These are phyloP conservation scores for Aleurites moluccanus DNA, from an alignment of 441 rosid genomes.

Conservation along the genomic window DNA sequence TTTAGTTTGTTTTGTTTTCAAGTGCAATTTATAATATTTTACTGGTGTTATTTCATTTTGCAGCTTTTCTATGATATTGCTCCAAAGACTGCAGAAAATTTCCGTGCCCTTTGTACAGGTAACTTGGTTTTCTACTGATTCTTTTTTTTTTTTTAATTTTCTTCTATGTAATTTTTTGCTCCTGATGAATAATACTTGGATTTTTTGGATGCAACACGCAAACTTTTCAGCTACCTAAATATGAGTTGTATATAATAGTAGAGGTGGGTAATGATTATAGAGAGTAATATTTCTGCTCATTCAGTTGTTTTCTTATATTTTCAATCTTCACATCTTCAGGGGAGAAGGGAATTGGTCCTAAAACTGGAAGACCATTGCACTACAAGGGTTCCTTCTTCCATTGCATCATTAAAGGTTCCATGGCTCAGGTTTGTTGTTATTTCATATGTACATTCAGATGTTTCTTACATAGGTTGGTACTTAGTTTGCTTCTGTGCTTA, in stretches of 20 bases:
- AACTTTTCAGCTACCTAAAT: constrained; percentile 5
- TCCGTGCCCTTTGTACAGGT: constrained; percentile 94
- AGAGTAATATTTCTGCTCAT: background rate
- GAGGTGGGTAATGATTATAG: background rate
- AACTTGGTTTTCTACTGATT: background rate
- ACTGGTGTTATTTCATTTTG: constrained; percentile 20
- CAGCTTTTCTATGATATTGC: constrained; percentile 87
- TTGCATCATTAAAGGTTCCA: constrained; percentile 70
- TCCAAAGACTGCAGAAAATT: constrained; percentile 88
- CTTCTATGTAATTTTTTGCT: background rate
- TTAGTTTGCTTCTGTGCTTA: constrained; percentile 20
- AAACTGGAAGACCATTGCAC: constrained; percentile 79
- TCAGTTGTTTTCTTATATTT: constrained; percentile 18
- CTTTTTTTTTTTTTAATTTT: constrained; percentile 2
- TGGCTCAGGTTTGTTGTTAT: constrained; percentile 85
- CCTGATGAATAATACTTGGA: background rate
- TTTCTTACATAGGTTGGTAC: constrained; percentile 23
- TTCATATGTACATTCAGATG: constrained; percentile 15
- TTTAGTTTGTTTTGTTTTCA: background rate
- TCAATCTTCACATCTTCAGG: constrained; percentile 42
- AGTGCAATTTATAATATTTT: background rate
- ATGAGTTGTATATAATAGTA: background rate
- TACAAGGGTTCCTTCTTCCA: constrained; percentile 98
- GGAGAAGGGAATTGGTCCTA: constrained; percentile 85
- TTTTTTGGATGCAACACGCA: background rate